Percentiles rank a stretch among this genome's conserved stretches.
These are phyloP conservation scores for Rhizoclosmatium globosum DNA, from an alignment of 192 early-diverging fungal species.

Conservation along the genomic window DNA sequence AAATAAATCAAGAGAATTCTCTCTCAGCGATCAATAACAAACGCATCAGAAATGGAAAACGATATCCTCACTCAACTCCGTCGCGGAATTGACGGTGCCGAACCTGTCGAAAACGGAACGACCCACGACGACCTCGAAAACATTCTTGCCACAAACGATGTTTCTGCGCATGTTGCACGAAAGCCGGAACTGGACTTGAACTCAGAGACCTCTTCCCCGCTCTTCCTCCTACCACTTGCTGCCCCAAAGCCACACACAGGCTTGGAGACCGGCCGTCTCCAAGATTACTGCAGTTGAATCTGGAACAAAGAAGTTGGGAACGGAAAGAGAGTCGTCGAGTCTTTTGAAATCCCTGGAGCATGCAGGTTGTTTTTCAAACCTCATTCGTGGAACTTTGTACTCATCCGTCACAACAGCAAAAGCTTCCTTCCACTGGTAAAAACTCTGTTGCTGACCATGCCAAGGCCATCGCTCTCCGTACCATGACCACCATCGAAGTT, in stretches of 20 bases:
- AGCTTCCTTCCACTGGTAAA: constrained; percentile 39
- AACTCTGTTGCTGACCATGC: constrained; percentile 31
- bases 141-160: not conserved
- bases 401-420: constrained; percentile 23
- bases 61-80: constrained; percentile 34
- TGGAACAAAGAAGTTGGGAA: constrained; percentile 4
- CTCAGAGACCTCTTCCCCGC: constrained; percentile 80
- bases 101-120: not conserved
- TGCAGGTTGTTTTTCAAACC: constrained; percentile 42
- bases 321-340: constrained; percentile 48
- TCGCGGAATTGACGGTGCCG: constrained; percentile 29
- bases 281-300: constrained; percentile 1
- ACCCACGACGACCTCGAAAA: not conserved
- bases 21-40: not conserved
- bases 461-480: constrained; percentile 48
- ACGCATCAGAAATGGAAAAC: constrained; percentile 19
- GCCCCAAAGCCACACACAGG: constrained; percentile 32
- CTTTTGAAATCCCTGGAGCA: constrained; percentile 55
- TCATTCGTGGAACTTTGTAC: not conserved
- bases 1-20: not conserved
- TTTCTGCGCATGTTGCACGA: not conserved
- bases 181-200: constrained; percentile 56
- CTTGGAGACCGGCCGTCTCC: constrained; percentile 36
- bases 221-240: constrained; percentile 62
- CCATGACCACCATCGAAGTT: constrained; percentile 83